Conservation (phyloP, 805 yeast species). For the Monosporozyma unispora region DNA sequence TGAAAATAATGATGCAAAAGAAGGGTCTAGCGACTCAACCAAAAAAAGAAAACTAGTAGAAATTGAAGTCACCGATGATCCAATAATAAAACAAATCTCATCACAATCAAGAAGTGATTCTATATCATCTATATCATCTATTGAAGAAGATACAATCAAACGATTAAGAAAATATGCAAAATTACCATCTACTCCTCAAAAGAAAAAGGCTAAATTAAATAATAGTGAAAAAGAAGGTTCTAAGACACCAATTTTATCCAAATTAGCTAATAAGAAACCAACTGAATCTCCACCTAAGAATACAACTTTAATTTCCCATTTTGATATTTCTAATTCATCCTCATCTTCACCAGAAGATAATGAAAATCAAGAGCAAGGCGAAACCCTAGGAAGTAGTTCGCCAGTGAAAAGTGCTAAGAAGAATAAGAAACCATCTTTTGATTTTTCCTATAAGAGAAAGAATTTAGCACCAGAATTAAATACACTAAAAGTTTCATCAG, state of each 20-base stretch:
- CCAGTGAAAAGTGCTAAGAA: neutral
- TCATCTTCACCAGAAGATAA: neutral
- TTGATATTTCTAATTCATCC: neutral
- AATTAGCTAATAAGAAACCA: slow-evolving; percentile 19
- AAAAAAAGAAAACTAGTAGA: neutral
- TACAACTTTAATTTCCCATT: neutral
- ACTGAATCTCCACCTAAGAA: slow-evolving; percentile 17
- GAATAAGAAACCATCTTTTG: slow-evolving; percentile 5
- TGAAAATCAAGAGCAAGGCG: neutral
- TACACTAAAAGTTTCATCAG: slow-evolving; percentile 27
- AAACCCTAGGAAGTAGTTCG: neutral
- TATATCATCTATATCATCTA: slow-evolving; percentile 3
- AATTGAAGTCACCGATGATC: neutral
- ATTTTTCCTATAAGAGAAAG: slow-evolving; percentile 20
- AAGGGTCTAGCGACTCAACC: neutral
- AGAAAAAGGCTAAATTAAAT: slow-evolving; percentile 8
- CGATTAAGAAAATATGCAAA: neutral
- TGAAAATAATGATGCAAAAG: neutral
- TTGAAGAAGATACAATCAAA: neutral
- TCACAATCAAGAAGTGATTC: neutral
- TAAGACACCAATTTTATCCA: slow-evolving; percentile 19
- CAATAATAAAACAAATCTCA: neutral
- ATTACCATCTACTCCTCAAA: slow-evolving; percentile 2
- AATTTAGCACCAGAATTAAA: slow-evolving; percentile 27
- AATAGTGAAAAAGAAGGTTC: neutral